A percentile compares a stretch with the other conserved stretches of the same genome.
phyloP scores from a whole-genome alignment of 2,329 filamentous ascomycete genomes.

The Cercospora citrullina region DNA sequence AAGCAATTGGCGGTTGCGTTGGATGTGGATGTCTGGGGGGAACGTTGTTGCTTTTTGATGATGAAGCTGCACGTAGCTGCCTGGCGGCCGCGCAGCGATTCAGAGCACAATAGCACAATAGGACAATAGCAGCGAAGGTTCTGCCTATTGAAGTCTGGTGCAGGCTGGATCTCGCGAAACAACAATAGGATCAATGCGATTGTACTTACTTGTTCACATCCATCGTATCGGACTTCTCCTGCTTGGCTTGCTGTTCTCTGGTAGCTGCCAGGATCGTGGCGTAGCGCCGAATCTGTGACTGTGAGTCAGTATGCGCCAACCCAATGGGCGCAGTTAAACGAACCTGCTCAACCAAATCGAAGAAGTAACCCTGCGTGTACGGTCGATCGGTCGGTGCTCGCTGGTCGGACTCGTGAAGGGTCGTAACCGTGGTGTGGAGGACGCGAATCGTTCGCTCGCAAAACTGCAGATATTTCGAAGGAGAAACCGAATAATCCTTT shows the following conservation, averaged over 20 bases:
- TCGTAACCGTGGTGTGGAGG: slow-evolving; percentile 84
- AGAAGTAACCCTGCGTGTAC: slow-evolving; percentile 94
- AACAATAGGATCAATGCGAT: slow-evolving; percentile 6
- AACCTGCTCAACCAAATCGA: slow-evolving; percentile 86
- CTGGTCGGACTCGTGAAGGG: slow-evolving; percentile 82
- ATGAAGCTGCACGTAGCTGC: background rate
- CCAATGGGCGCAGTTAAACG: slow-evolving; percentile 28
- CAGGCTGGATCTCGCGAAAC: slow-evolving; percentile 1
- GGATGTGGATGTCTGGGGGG: background rate
- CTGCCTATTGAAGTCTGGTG: background rate
- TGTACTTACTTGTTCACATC: slow-evolving; percentile 51
- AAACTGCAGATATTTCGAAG: slow-evolving; percentile 79
- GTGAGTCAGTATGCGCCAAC: slow-evolving; percentile 30
- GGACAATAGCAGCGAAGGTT: slow-evolving; percentile 15
- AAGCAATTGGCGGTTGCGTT: background rate
- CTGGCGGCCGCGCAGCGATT: background rate
- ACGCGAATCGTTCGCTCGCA: slow-evolving; percentile 88
- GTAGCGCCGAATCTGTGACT: slow-evolving; percentile 69
- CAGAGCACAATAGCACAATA: slow-evolving; percentile 11
- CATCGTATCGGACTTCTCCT: slow-evolving; percentile 54
- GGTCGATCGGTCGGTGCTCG: slow-evolving; percentile 80
- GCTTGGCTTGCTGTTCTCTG: slow-evolving; percentile 64
- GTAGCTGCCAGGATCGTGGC: slow-evolving; percentile 77
- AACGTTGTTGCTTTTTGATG: background rate
- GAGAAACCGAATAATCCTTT: slow-evolving; percentile 72